Base-by-base conservation (phyloP, 768 basidiomycete genomes). In the Suillus brevipes region DNA sequence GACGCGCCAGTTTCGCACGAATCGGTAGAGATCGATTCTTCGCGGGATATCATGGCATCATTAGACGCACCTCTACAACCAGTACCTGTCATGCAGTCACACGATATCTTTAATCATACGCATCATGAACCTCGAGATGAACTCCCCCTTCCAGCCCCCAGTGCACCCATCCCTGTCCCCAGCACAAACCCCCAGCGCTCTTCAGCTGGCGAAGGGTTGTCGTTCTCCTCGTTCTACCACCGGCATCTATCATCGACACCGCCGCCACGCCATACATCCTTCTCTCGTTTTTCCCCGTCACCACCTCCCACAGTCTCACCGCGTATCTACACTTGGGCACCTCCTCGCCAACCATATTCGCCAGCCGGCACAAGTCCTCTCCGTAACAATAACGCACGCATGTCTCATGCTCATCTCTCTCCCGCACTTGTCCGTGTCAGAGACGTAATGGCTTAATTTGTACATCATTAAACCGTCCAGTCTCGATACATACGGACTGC, bases 301-400 rank as follows among this genome's bases (percentile, higher is more conserved):
- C 84, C 87, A 5, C 78, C 86, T 7, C 85, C 85, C 0, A 75
- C 84, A 7, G 82, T 83, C 60, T 84, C 87, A 1, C 87, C 87
- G 9, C 80, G 84, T 47, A 77, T 87, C 37, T 87, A 88, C 71
- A 77, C 82, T 1, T 89, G 88, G 88, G 66, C 77, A n/a, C 23
- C 74, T 75, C 62, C 70, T 72, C 61, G 71, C 72, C 64, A 77
- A 74, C 47, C 60, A 66, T 34, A 81, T 78, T 53, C 85, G 77
- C 65, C 76, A 66, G 62, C 74, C 28, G 78, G 81, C n/a, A 40
- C 47, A 23, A 69, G 78, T 14, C 87, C 85, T 8, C 81, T 89
- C 61, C 83, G 84, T 60, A 89, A 88, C 70, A 82, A 83, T 52
- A 78, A 73, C 60, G 87, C 87, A 10, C 85, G 88, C 70, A 80